Base-by-base conservation (phyloP, 2,329 filamentous ascomycete species). In the Penicillium sclerotigenum region DNA sequence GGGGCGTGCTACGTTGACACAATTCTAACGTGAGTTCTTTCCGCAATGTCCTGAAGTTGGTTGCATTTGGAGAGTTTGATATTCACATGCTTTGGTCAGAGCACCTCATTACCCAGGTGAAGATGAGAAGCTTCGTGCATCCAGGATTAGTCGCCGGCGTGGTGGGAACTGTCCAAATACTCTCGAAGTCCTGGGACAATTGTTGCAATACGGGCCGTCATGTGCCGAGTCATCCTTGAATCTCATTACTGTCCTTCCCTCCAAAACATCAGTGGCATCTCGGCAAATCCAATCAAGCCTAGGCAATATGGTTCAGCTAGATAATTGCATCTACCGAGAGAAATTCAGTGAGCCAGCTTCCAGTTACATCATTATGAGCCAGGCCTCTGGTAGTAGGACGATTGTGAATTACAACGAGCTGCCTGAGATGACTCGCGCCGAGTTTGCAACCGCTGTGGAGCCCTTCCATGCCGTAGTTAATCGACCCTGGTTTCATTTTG, bases 161-260 rank as follows among this genome's bases (percentile, higher is more conserved):
- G 88, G 89, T 50, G 88, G 88, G 31, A 92, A 91, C 70, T 85
- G 86, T 59, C 82, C 85, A 24, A 91, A 91, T 69, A 83, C 83
- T 4, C 80, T 90, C 33, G 81, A 90, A 68, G 87, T 91, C 9
- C 75, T 91, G 26, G 80, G 84, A 59, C 86, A 91, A 68, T 79
- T 89, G 18, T 65, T 85, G 13, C 52, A 59, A 34, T 37, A 62
- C 42, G 26, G 38, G 14, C 26, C 56, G 7, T 48, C 58, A 1
- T 34, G 47, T 7, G 22, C 57, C 13, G 46, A 53, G 14, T 26
- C 65, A 24, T 57, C 64, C 1, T 56, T 81, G 10, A 68, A 73
- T 37, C 70, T 82, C 3, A 62, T 78, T 20, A 60, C 75, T 8
- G 71, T 80, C 1, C 76, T 90, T 2, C 87, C 88, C 1, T 73